Percentiles rank a stretch among this genome's conserved stretches.
phyloP scores from a whole-genome alignment of 2,329 filamentous ascomycete species.

The Neoascochyta sp. region DNA sequence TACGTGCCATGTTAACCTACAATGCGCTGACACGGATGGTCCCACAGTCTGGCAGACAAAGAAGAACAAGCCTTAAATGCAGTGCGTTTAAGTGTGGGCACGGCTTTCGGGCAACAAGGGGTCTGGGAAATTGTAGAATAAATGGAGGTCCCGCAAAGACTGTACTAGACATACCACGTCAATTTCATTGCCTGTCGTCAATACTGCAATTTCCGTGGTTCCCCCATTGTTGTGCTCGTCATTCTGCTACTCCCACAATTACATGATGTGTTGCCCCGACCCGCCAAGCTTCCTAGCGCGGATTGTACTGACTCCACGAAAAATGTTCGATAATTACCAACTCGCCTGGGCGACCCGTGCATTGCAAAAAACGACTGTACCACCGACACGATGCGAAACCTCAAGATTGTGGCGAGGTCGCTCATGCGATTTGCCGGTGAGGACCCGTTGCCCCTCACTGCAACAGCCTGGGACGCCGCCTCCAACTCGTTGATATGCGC shows the following conservation, averaged over 20 bases:
- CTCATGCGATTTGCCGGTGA: slow-evolving; percentile 56
- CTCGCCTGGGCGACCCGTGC: slow-evolving; percentile 4
- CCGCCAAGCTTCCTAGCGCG: slow-evolving; percentile 6
- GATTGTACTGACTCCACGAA: slow-evolving; percentile 13
- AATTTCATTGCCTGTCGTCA: slow-evolving; percentile 35
- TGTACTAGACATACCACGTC: slow-evolving; percentile 35
- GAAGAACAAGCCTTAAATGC: slow-evolving; percentile 51
- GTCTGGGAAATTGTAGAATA: slow-evolving; percentile 32
- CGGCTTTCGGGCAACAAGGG: slow-evolving; percentile 15
- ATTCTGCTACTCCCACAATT: too few relatives aligned
- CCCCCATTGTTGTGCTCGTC: too few relatives aligned
- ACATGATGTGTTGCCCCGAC: slow-evolving; percentile 1
- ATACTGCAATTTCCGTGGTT: background rate
- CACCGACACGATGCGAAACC: slow-evolving; percentile 68
- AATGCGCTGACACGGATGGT: too few relatives aligned
- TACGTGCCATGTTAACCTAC: too few relatives aligned
- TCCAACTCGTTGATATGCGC: slow-evolving; percentile 76
- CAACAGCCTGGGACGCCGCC: slow-evolving; percentile 80
- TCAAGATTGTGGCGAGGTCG: slow-evolving; percentile 71
- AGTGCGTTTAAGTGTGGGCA: slow-evolving; percentile 8
- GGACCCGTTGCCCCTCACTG: slow-evolving; percentile 59
- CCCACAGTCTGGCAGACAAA: slow-evolving; percentile 62
- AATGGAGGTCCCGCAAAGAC: slow-evolving; percentile 22
- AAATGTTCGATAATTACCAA: slow-evolving; percentile 11
- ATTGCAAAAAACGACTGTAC: slow-evolving; percentile 5